A percentile compares a stretch with the other conserved stretches of the same genome.
phyloP scores from a whole-genome alignment of 2,329 filamentous ascomycete genomes.

The Thielaviopsis musarum region DNA sequence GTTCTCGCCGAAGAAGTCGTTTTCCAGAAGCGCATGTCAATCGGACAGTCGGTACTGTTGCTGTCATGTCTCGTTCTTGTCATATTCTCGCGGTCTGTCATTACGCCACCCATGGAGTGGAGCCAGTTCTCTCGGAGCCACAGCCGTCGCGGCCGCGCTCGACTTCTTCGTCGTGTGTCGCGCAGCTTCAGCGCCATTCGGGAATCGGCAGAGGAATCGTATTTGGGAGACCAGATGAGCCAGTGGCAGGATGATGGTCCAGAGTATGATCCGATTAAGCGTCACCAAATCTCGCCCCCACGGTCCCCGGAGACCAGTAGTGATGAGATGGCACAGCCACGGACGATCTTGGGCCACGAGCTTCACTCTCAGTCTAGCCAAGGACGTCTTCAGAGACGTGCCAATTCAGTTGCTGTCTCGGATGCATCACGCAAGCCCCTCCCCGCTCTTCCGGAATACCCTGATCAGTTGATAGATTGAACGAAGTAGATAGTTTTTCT shows the following conservation, averaged over 20 bases:
- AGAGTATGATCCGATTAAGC: not conserved
- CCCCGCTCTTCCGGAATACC: constrained; percentile 25
- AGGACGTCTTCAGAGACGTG: not conserved
- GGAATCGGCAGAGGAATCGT: not conserved
- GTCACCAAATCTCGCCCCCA: constrained; percentile 1
- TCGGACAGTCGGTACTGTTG: constrained; percentile 75
- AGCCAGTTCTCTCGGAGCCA: not conserved
- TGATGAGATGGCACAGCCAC: not conserved
- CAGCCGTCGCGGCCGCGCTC: not conserved
- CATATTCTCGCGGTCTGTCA: constrained; percentile 46
- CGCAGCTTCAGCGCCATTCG: not conserved
- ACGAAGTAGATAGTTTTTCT: constrained; percentile 22
- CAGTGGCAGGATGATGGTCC: not conserved
- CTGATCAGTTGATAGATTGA: constrained; percentile 3
- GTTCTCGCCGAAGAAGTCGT: constrained; percentile 86
- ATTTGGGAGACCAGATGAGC: not conserved
- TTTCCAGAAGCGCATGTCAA: constrained; percentile 79
- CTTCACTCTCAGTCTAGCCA: not conserved
- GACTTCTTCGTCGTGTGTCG: not conserved
- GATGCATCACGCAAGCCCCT: constrained; percentile 24
- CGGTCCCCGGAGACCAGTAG: not conserved
- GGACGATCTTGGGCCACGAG: not conserved
- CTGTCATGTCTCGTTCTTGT: constrained; percentile 76
- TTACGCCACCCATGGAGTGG: constrained; percentile 5
- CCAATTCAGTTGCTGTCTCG: not conserved